phyloP scores from a whole-genome alignment of 495 filamentous ascomycete species.

The Chaetomium tenue region DNA sequence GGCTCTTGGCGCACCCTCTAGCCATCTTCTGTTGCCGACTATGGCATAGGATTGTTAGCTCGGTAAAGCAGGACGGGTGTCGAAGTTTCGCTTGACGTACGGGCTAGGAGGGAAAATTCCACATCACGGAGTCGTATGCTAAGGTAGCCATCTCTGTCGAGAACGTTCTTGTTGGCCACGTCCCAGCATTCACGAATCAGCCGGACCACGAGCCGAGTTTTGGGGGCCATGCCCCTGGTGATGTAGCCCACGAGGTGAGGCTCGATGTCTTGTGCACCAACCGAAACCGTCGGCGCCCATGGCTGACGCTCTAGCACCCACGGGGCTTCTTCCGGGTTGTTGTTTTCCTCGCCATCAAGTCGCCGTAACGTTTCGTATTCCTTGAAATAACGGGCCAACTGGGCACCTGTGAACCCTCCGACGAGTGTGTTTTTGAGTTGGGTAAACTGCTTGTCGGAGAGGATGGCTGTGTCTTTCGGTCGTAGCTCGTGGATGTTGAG shows the following conservation, averaged over 20 bases:
- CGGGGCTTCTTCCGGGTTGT: conserved; percentile 2
- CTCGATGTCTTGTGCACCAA: conserved; percentile 12
- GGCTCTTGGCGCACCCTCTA: conserved; percentile 30
- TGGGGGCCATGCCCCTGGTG: conserved; percentile 26
- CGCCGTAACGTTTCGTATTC: conserved; percentile 14
- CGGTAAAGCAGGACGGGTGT: not conserved
- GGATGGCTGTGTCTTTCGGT: conserved; percentile 33
- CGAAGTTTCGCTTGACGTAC: conserved; percentile 30
- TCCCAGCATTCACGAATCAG: conserved; percentile 47
- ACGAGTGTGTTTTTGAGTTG: conserved; percentile 39
- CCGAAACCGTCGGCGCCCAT: conserved; percentile 35
- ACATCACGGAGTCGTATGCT: conserved; percentile 31
- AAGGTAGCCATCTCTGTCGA: conserved; percentile 36
- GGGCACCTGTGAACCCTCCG: conserved; percentile 43
- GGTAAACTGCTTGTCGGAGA: conserved; percentile 40
- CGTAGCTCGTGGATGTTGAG: conserved; percentile 46
- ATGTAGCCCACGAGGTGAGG: conserved; percentile 32
- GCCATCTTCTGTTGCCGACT: conserved; percentile 41
- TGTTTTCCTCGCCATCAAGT: conserved; percentile 5
- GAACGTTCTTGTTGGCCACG: conserved; percentile 33
- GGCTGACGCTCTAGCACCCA: conserved; percentile 37
- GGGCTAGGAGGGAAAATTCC: conserved; percentile 41
- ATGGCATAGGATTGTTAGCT: conserved; percentile 5
- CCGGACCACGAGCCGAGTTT: conserved; percentile 38
- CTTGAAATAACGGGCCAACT: conserved; percentile 43